phyloP scores from a whole-genome alignment of 2,329 filamentous ascomycete species.

The Zasmidium cellare region DNA sequence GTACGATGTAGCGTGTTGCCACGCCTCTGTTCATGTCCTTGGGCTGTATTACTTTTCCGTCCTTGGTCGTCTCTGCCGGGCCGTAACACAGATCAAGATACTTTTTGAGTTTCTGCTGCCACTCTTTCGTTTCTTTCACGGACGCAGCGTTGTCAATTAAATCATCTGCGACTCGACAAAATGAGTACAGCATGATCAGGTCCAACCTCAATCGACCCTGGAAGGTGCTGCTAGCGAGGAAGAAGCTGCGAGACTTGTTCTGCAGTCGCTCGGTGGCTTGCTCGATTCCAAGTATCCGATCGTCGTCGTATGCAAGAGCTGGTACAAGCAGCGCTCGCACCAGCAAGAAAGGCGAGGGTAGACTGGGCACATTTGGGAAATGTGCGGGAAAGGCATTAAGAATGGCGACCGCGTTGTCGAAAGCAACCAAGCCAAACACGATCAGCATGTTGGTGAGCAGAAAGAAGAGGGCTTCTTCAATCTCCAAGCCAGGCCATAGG shows the following conservation, averaged over 20 bases:
- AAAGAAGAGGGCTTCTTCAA: constrained; percentile 76
- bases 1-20: constrained; percentile 42
- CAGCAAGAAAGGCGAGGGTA: constrained; percentile 53
- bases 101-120: constrained; percentile 59
- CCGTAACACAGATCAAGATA: constrained; percentile 59
- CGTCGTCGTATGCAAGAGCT: constrained; percentile 55
- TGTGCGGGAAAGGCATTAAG: constrained; percentile 62
- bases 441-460: constrained; percentile 68
- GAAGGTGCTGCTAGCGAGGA: constrained; percentile 69
- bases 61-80: constrained; percentile 23
- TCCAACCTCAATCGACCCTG: constrained; percentile 67
- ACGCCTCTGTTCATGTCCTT: constrained; percentile 31
- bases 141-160: constrained; percentile 65
- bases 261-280: constrained; percentile 60
- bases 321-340: constrained; percentile 54
- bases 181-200: constrained; percentile 68
- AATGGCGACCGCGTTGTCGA: constrained; percentile 69
- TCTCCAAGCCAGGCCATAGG: constrained; percentile 65
- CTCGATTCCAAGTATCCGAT: constrained; percentile 58
- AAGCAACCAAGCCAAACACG: constrained; percentile 67
- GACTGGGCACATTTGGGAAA: constrained; percentile 53
- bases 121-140: constrained; percentile 54
- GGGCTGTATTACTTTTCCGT: constrained; percentile 30
- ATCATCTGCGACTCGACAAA: constrained; percentile 73
- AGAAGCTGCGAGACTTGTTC: constrained; percentile 71